Percentiles rank a stretch among this genome's conserved stretches.
Conservation (phyloP, 257 asterid species). For the Solanum etuberosum region DNA sequence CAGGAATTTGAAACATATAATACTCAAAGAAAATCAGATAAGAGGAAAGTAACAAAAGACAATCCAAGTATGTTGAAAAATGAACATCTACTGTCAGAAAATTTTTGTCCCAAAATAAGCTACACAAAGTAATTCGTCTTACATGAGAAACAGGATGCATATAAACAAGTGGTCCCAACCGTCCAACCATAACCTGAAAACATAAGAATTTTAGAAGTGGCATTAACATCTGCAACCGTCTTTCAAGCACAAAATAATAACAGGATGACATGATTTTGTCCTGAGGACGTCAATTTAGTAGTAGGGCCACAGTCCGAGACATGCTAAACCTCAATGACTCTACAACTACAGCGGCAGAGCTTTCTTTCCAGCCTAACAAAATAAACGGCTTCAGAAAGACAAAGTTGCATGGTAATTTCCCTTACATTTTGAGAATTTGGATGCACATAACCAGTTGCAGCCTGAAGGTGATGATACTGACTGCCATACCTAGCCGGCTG, state of each 20-base stretch:
- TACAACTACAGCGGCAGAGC: not conserved
- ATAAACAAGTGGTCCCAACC: constrained; percentile 50
- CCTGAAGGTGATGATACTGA: constrained; percentile 48
- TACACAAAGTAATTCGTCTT: constrained; percentile 14
- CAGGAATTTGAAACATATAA: not conserved
- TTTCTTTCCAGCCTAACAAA: not conserved
- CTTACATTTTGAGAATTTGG: constrained; percentile 66
- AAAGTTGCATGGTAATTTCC: not conserved
- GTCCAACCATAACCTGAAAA: constrained; percentile 62
- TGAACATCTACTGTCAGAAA: not conserved
- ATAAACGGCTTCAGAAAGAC: not conserved
- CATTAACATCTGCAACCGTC: not conserved
- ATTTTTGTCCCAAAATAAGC: not conserved
- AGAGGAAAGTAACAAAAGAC: not conserved
- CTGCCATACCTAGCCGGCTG: constrained; percentile 49
- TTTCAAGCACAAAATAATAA: not conserved
- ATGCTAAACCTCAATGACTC: not conserved
- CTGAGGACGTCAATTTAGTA: not conserved
- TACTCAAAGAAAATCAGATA: not conserved
- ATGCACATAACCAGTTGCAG: constrained; percentile 35
- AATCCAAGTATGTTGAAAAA: not conserved
- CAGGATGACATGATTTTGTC: not conserved
- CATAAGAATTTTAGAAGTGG: not conserved
- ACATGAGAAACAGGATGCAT: constrained; percentile 66
- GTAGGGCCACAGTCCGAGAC: not conserved